phyloP scores from a whole-genome alignment of 2,329 filamentous ascomycete species.

The Myriosclerotinia duriaeana region DNA sequence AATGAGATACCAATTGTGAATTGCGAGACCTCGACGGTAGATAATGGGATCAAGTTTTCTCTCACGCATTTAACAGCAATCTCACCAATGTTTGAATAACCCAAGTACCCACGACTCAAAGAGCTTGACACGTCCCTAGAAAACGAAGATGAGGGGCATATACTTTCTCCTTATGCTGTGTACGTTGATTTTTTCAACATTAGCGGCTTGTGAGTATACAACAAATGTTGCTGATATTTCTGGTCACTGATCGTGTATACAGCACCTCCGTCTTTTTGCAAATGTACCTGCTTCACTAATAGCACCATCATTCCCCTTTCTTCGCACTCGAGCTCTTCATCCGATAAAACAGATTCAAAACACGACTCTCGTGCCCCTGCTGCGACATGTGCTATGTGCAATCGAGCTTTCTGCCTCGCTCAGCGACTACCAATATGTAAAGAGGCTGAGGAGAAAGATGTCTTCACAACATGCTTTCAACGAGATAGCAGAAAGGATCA shows the following conservation, averaged over 20 bases:
- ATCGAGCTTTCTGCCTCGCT: constrained; percentile 62
- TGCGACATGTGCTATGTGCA: constrained; percentile 60
- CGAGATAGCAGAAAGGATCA: constrained; percentile 66
- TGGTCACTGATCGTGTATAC: constrained; percentile 31
- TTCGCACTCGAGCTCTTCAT: constrained; percentile 35
- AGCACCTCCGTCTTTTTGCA: constrained; percentile 66
- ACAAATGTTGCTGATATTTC: neutral
- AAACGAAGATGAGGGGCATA: constrained; percentile 13
- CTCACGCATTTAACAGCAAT: neutral
- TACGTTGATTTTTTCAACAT: constrained; percentile 33
- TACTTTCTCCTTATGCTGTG: constrained; percentile 16
- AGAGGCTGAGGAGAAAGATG: constrained; percentile 59
- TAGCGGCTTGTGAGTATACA: constrained; percentile 36
- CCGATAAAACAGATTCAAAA: constrained; percentile 28
- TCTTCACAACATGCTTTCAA: constrained; percentile 64
- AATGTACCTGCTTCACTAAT: constrained; percentile 70
- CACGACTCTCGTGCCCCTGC: constrained; percentile 40
- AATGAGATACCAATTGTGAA: neutral
- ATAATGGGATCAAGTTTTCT: neutral
- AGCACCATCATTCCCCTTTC: constrained; percentile 64
- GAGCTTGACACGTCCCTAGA: constrained; percentile 6
- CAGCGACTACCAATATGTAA: constrained; percentile 63
- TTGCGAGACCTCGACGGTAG: neutral
- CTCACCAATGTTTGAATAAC: neutral
- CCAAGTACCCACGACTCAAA: neutral